Evolutionary conservation across 2,329 filamentous ascomycete genomes (phyloP), one percentile per base, ranked within the genome.

Genomic region (Fusarium newnesense): DNA sequence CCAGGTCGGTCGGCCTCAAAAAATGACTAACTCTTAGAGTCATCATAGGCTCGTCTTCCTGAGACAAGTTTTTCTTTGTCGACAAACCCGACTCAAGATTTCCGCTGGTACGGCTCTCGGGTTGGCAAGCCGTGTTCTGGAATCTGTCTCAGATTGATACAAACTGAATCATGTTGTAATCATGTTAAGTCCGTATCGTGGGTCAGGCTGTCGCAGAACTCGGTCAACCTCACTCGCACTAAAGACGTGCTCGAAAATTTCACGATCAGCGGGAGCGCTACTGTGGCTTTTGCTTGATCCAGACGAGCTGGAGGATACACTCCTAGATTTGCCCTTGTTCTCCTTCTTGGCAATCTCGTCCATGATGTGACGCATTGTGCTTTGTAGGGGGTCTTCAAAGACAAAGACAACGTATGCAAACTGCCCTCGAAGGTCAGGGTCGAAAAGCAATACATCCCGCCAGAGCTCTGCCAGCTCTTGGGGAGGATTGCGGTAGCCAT

Each of bases 381-480:
- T 89, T 78, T 89, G 86, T 53, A 79, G 77, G 8, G 84, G 80
- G 65, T 91, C 88, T 72, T 92, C 90, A 71, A 93, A 92, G 18
- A 90, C 88, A 77, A 93, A 93, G 10, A 90, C 85, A 37, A 92
- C 87, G 72, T 89, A 87, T 59, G 84, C 80, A 76, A 93, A 90
- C 64, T 89, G 88, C 24, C 90, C 90, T 19, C 87, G 84, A 42
- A 92, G 86, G 64, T 91, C 89, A 1, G 88, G 86, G 69, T 91
- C 89, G 78, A 89, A 90, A 47, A 91, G 84, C 47, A 92, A 85
- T 16, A 91, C 84, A 71, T 93, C 90, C 50, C 89, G 85, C 91
- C 91, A 93, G 56, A 92, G 84, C 79, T 89, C 87, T 39, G 90
- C 90, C 60, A 92, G 83, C 79, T 92, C 90, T 77, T 87, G 86